These are phyloP conservation scores for Vitis hybrid DNA, from an alignment of 177 flowering plant genomes.

Conservation along the genomic window DNA sequence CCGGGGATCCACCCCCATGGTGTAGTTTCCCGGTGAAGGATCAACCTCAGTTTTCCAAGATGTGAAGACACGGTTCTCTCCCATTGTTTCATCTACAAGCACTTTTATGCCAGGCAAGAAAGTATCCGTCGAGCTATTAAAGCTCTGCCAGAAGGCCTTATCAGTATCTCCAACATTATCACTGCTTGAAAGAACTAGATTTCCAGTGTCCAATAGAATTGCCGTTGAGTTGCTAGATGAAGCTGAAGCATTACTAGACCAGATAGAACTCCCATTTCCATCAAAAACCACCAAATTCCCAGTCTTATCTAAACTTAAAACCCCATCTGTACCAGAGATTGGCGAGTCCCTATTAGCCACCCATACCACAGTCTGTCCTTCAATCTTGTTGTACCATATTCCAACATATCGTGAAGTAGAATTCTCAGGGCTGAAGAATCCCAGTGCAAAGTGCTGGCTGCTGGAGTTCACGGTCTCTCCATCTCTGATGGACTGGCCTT, in stretches of 20 bases:
- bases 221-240: slow-evolving; percentile 16
- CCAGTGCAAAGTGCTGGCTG: slow-evolving; percentile 23
- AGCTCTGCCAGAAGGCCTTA: slow-evolving; percentile 47
- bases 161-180: slow-evolving; percentile 1
- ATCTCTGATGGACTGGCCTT: slow-evolving; percentile 27
- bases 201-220: slow-evolving; percentile 36
- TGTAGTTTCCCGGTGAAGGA: slow-evolving; percentile 52
- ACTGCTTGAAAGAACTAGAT: slow-evolving; percentile 26
- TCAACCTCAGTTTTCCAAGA: slow-evolving; percentile 54
- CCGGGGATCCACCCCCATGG: slow-evolving; percentile 40
- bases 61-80: slow-evolving; percentile 25
- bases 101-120: slow-evolving; percentile 55
- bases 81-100: slow-evolving; percentile 13
- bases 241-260: slow-evolving; percentile 32
- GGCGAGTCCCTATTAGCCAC: slow-evolving; percentile 50
- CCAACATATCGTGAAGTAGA: slow-evolving; percentile 34
- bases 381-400: slow-evolving; percentile 35
- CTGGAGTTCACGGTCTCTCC: slow-evolving; percentile 27
- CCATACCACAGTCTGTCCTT: slow-evolving; percentile 32
- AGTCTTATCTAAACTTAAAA: slow-evolving; percentile 26
- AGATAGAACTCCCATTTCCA: slow-evolving; percentile 24
- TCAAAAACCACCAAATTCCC: slow-evolving; percentile 41
- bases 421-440: slow-evolving; percentile 39
- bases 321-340: slow-evolving; percentile 28
- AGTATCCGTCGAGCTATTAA: slow-evolving; percentile 50